phyloP scores from a whole-genome alignment of 2,329 filamentous ascomycete genomes.

The Fusarium albosuccineum region DNA sequence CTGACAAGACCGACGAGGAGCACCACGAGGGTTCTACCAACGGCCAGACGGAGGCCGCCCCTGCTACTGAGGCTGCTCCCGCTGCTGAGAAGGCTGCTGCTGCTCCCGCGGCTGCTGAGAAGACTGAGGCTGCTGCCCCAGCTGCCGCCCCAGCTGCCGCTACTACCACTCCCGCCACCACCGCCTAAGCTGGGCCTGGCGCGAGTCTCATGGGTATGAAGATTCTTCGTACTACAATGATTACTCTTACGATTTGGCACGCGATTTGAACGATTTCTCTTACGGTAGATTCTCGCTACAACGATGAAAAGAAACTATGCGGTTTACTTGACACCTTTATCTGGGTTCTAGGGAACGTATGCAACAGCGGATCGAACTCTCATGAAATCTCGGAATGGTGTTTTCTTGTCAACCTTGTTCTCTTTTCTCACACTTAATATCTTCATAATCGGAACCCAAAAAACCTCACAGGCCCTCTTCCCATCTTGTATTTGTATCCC shows the following conservation, averaged over 20 bases:
- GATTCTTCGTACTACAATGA: constrained; percentile 46
- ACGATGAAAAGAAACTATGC: constrained; percentile 46
- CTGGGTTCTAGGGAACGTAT: constrained; percentile 46
- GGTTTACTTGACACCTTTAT: constrained; percentile 43
- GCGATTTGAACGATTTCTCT: constrained; percentile 56
- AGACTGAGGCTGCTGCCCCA: constrained; percentile 43
- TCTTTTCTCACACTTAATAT: constrained; percentile 49
- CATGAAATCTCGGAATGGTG: constrained; percentile 45
- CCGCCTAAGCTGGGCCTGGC: constrained; percentile 49
- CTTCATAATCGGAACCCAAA: constrained; percentile 47
- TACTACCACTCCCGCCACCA: constrained; percentile 44
- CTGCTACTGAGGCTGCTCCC: constrained; percentile 46
- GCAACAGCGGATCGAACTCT: constrained; percentile 46
- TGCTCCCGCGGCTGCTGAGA: constrained; percentile 40
- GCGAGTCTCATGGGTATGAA: constrained; percentile 45
- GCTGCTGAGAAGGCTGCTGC: constrained; percentile 42
- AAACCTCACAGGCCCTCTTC: constrained; percentile 45
- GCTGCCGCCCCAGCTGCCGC: constrained; percentile 45
- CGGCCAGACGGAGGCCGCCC: constrained; percentile 54
- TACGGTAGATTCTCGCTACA: constrained; percentile 53
- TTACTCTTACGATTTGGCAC: constrained; percentile 56
- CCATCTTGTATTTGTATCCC: constrained; percentile 53
- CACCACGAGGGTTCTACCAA: constrained; percentile 61
- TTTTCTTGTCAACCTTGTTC: constrained; percentile 46
- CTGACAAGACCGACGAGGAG: constrained; percentile 94